A percentile compares a stretch with the other conserved stretches of the same genome.
Evolutionary conservation across 257 asterid species (phyloP).

Genomic region (Penstemon davidsonii): DNA sequence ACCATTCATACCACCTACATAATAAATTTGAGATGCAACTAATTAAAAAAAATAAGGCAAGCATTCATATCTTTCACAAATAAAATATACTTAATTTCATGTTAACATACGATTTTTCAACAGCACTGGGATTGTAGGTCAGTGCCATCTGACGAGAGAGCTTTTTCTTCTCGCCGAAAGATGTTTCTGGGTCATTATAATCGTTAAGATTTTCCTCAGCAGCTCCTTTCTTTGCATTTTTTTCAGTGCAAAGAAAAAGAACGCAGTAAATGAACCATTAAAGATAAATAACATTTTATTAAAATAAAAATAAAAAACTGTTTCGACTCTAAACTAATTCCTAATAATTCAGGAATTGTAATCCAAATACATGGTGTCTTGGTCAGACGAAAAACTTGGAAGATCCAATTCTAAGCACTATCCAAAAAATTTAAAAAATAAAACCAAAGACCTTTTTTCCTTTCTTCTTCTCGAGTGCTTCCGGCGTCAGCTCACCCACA

Average conservation of each 20-base stretch:
- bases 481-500: constrained; percentile 53
- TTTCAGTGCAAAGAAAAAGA: constrained; percentile 72
- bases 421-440: neutral
- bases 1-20: constrained; percentile 94
- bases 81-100: neutral
- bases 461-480: constrained; percentile 83
- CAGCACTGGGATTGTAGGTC: constrained; percentile 72
- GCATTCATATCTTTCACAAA: neutral
- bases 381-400: too few relatives aligned
- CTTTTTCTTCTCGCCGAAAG: constrained; percentile 72
- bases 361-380: too few relatives aligned
- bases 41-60: neutral
- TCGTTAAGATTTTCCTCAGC: constrained; percentile 77
- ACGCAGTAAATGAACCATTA: constrained; percentile 19
- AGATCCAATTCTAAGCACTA: neutral
- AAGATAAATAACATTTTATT: neutral
- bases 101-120: constrained; percentile 73
- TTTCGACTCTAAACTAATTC: too few relatives aligned
- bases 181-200: constrained; percentile 76
- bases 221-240: constrained; percentile 61
- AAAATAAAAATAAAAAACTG: too few relatives aligned
- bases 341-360: too few relatives aligned
- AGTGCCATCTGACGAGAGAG: constrained; percentile 83
- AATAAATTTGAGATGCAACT: constrained; percentile 18
- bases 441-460: constrained; percentile 72